Evolutionary conservation across 306 rosid species (phyloP).

Genomic region (Dalbergia cochinchinensis): DNA sequence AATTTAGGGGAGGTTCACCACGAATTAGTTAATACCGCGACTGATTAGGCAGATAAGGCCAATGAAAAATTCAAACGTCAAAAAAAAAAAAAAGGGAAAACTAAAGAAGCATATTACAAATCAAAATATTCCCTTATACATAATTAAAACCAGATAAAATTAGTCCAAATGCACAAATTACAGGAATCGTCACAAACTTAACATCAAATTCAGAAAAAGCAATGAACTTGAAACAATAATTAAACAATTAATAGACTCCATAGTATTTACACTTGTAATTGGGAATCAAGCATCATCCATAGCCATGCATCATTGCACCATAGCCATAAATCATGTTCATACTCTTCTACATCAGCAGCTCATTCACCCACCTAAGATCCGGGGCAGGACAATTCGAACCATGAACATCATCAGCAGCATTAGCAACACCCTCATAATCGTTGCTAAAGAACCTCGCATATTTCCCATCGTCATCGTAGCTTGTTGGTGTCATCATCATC

Average conservation of each 20-base stretch:
- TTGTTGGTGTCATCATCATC: background rate
- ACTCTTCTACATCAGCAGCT: conserved; percentile 71
- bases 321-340: conserved; percentile 15
- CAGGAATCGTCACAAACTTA: conserved; percentile 41
- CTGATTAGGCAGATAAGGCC: conserved; percentile 11
- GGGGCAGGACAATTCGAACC: conserved; percentile 57
- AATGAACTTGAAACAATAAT: conserved; percentile 46
- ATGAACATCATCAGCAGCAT: conserved; percentile 27
- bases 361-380: conserved; percentile 94
- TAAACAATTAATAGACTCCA: conserved; percentile 45
- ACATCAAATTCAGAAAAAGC: conserved; percentile 47
- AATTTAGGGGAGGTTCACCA: conserved; percentile 44
- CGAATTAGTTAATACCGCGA: conserved; percentile 11
- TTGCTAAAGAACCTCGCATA: conserved; percentile 20
- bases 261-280: conserved; percentile 6
- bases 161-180: conserved; percentile 39
- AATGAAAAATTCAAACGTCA: background rate
- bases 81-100: background rate
- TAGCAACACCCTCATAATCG: conserved; percentile 37
- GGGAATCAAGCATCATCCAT: background rate
- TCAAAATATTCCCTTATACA: conserved; percentile 39
- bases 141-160: conserved; percentile 36
- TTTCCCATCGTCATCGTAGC: conserved; percentile 25
- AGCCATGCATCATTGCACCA: background rate
- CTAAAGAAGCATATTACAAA: background rate